Conservation (phyloP, 805 yeast genomes). For the Vanderwaltozyma verrucispora region DNA sequence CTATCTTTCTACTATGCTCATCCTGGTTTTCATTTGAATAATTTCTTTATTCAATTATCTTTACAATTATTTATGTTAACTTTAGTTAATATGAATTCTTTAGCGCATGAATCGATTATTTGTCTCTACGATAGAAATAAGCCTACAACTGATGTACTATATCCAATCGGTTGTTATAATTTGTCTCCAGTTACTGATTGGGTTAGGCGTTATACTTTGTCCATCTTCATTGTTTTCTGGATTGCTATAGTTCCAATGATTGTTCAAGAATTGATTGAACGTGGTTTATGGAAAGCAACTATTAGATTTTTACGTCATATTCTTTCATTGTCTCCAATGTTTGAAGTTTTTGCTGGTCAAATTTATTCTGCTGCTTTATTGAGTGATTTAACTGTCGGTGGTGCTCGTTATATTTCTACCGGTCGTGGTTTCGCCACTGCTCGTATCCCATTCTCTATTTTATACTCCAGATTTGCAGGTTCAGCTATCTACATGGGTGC, state of each 20-base stretch:
- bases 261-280: conserved; percentile 69
- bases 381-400: conserved; percentile 68
- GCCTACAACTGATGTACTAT: conserved; percentile 63
- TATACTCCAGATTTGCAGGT: conserved; percentile 69
- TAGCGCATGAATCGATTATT: conserved; percentile 58
- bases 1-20: conserved; percentile 91
- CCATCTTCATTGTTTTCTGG: conserved; percentile 84
- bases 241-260: conserved; percentile 70
- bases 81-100: conserved; percentile 65
- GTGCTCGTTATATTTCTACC: conserved; percentile 77
- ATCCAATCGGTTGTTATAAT: conserved; percentile 79
- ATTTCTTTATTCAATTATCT: conserved; percentile 74
- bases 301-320: conserved; percentile 61
- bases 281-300: conserved; percentile 67
- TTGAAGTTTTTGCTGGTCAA: conserved; percentile 76
- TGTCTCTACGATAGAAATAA: conserved; percentile 58
- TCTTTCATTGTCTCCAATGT: conserved; percentile 63
- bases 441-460: conserved; percentile 62
- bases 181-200: conserved; percentile 74
- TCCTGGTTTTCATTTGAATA: conserved; percentile 91
- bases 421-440: conserved; percentile 83
- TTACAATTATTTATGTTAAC: conserved; percentile 78
- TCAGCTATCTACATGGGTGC: conserved; percentile 80
- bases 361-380: conserved; percentile 61
- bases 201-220: conserved; percentile 77